Conservation (phyloP, 23 red algal genomes). For the Cyanidiococcus yangmingshanensis region DNA sequence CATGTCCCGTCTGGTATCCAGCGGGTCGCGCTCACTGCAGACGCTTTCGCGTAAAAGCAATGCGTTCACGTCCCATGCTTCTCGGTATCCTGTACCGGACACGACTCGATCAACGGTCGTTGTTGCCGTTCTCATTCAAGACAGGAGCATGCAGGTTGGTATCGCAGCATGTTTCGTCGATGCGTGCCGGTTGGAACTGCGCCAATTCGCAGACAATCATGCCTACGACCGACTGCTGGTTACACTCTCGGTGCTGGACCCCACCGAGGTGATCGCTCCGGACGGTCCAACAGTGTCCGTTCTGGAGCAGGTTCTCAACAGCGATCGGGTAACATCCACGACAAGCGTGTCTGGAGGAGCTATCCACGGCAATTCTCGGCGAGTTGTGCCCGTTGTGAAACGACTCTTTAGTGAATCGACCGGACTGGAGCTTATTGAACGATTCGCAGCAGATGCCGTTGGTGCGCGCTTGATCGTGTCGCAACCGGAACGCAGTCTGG, state of each 20-base stretch:
- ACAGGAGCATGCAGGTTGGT: not conserved
- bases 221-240: not conserved
- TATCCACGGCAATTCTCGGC: not conserved
- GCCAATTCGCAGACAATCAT: conserved; percentile 7
- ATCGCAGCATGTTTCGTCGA: not conserved
- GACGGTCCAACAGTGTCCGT: not conserved
- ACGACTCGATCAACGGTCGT: not conserved
- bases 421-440: conserved; percentile 12
- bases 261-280: not conserved
- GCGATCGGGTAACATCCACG: not conserved
- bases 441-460: not conserved
- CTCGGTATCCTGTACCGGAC: not conserved
- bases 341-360: not conserved
- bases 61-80: not conserved
- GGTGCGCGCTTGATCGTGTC: not conserved
- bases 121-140: not conserved
- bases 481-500: conserved; percentile 17
- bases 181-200: not conserved
- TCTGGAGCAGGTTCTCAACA: not conserved
- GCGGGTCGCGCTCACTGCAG: not conserved
- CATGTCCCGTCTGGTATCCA: not conserved
- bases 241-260: not conserved
- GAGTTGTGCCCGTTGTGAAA: not conserved
- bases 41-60: not conserved
- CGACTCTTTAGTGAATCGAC: not conserved